These are phyloP conservation scores for Patellifolia procumbens DNA, from an alignment of 179 eudicot genomes.

Conservation along the genomic window DNA sequence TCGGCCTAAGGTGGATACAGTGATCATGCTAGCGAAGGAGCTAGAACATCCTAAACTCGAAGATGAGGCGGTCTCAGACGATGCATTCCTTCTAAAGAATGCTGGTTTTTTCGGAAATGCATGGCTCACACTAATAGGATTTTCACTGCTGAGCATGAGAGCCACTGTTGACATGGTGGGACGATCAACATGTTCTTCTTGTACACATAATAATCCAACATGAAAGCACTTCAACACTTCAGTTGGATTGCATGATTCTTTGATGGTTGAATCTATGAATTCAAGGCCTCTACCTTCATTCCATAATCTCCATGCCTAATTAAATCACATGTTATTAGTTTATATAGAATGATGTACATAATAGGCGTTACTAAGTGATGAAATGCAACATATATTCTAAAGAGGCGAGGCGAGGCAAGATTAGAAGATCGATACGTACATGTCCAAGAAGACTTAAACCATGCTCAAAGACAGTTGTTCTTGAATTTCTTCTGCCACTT, in stretches of 20 bases:
- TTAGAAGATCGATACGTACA: conserved; percentile 19
- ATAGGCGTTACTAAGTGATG: too few relatives aligned
- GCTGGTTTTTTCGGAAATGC: conserved; percentile 32
- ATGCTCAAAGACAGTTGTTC: conserved; percentile 19
- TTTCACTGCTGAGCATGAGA: conserved; percentile 25
- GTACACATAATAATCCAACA: conserved; percentile 29
- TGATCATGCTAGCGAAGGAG: conserved; percentile 8
- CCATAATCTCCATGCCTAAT: conserved; percentile 40
- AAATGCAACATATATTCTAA: too few relatives aligned
- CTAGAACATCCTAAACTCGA: conserved; percentile 20
- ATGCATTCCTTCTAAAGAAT: conserved; percentile 13
- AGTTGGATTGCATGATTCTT: conserved; percentile 23
- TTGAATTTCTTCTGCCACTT: conserved; percentile 35
- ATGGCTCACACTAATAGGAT: neutral
- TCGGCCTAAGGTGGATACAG: conserved; percentile 23
- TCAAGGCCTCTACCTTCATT: conserved; percentile 31
- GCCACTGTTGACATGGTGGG: conserved; percentile 31
- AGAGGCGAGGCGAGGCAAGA: neutral
- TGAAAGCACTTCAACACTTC: conserved; percentile 31
- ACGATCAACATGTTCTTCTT: conserved; percentile 32
- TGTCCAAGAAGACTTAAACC: conserved; percentile 31
- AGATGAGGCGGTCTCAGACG: conserved; percentile 22
- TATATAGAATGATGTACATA: too few relatives aligned
- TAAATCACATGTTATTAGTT: neutral
- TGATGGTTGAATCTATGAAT: conserved; percentile 20